phyloP scores from a whole-genome alignment of 768 basidiomycete species.

The Psilocybe tampanensis region DNA sequence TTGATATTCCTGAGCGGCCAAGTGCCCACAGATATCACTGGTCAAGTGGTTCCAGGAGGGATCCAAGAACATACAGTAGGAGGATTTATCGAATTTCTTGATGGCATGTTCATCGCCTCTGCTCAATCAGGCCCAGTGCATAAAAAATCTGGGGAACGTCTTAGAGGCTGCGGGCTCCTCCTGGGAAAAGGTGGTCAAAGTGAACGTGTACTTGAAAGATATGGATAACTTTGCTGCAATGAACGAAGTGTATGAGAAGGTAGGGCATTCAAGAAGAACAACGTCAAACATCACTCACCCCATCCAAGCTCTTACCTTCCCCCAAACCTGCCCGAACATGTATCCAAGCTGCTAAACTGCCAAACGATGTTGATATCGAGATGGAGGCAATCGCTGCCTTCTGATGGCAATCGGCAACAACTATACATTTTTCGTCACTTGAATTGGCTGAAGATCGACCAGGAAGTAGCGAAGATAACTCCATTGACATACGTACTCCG shows the following conservation, averaged over 20 bases:
- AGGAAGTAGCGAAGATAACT: neutral
- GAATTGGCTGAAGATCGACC: neutral
- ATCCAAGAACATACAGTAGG: constrained; percentile 62
- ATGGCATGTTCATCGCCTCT: neutral
- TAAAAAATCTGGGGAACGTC: constrained; percentile 56
- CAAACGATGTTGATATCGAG: constrained; percentile 72
- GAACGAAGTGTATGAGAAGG: constrained; percentile 62
- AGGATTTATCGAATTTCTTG: neutral
- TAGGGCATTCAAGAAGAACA: constrained; percentile 16
- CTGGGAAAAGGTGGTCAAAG: constrained; percentile 58
- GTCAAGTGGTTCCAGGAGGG: constrained; percentile 54
- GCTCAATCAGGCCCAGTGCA: constrained; percentile 50
- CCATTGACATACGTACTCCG: neutral
- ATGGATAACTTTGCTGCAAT: constrained; percentile 59
- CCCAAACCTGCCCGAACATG: constrained; percentile 77
- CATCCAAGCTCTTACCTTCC: constrained; percentile 42
- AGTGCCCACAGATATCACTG: constrained; percentile 51
- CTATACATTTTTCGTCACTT: neutral
- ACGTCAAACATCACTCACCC: neutral
- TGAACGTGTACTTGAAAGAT: constrained; percentile 64
- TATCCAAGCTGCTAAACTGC: constrained; percentile 72
- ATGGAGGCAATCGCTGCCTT: constrained; percentile 67
- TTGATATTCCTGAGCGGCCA: constrained; percentile 66
- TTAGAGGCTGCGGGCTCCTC: constrained; percentile 56
- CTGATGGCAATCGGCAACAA: neutral